These are phyloP conservation scores for Carex scoparia DNA, from an alignment of 176 grass and related monocot genomes.

Conservation along the genomic window DNA sequence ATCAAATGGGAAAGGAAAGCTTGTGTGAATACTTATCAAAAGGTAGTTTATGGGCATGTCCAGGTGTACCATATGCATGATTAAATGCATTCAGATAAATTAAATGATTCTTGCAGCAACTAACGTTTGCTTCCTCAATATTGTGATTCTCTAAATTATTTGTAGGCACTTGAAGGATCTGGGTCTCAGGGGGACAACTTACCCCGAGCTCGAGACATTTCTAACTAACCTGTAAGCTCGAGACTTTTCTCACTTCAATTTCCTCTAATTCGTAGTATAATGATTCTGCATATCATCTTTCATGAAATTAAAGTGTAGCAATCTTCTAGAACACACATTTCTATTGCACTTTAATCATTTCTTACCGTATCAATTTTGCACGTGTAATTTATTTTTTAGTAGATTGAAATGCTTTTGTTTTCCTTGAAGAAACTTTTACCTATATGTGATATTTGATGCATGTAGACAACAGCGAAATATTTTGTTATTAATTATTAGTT, in stretches of 20 bases:
- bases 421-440: background rate
- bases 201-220: slow-evolving; percentile 33
- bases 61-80: background rate
- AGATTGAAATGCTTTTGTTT: background rate
- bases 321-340: background rate
- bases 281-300: background rate
- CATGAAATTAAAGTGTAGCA: background rate
- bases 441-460: background rate
- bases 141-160: slow-evolving; percentile 7
- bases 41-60: background rate
- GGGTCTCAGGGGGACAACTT: slow-evolving; percentile 38
- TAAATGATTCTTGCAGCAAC: background rate
- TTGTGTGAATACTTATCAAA: background rate
- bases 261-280: background rate
- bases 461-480: background rate
- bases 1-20: background rate
- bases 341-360: background rate
- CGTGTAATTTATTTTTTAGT: background rate
- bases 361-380: background rate
- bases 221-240: slow-evolving; percentile 50
- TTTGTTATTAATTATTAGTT: background rate
- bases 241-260: background rate
- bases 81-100: background rate
- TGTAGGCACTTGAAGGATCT: slow-evolving; percentile 61
- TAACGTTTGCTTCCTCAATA: background rate